Conservation (phyloP, 2,329 filamentous ascomycete species). For the Phoma sp. region DNA sequence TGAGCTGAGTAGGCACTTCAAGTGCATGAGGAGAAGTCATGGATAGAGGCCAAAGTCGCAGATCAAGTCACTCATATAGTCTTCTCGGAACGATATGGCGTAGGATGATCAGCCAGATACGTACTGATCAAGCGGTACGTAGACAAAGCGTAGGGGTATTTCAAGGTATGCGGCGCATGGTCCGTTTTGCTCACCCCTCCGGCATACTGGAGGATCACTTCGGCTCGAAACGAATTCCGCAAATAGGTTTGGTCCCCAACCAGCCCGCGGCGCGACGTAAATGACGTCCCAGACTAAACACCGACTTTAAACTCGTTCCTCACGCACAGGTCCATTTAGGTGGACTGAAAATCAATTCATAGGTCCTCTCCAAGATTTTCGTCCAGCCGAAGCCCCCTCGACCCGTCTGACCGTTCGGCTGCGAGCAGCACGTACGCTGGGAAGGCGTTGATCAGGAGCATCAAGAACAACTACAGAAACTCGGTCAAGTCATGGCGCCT, state of each 20-base stretch:
- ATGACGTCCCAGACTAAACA: background rate
- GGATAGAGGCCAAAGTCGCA: background rate
- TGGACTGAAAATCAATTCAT: no score
- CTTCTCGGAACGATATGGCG: background rate
- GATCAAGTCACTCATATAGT: background rate
- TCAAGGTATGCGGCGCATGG: background rate
- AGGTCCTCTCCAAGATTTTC: no score
- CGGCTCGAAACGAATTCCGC: slow-evolving; percentile 16
- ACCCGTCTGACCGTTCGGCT: no score
- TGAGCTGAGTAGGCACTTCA: slow-evolving; percentile 8
- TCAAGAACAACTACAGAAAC: background rate
- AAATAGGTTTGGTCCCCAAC: background rate
- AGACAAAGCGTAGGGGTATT: background rate
- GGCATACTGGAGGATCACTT: background rate
- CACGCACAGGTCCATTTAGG: background rate
- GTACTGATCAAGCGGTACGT: background rate
- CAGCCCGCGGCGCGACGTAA: background rate
- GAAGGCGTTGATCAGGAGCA: background rate
- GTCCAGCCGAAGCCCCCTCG: no score
- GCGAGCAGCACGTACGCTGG: no score
- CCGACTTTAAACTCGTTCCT: background rate
- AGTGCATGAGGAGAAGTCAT: slow-evolving; percentile 3
- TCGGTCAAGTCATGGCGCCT: no score
- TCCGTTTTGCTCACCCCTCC: slow-evolving; percentile 3
- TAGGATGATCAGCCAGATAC: background rate